phyloP scores from a whole-genome alignment of 768 basidiomycete genomes.

The Amanita phalloides region DNA sequence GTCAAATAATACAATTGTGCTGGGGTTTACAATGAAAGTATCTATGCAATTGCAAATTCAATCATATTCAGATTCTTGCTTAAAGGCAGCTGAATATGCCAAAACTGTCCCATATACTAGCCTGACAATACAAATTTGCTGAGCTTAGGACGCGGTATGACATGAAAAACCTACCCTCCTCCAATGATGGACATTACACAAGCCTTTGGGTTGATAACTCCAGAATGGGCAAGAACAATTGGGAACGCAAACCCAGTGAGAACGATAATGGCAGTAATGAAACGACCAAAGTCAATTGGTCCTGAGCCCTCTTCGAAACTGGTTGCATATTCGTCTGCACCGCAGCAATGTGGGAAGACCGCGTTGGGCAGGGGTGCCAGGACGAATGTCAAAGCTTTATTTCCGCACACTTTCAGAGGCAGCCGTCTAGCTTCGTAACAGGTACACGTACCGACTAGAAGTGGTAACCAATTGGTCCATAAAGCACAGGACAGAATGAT shows the following conservation, averaged over 20 bases:
- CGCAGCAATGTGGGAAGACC: conserved; percentile 78
- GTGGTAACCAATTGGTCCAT: conserved; percentile 93
- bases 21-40: not conserved
- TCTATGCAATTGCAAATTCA: conserved; percentile 17
- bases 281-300: conserved; percentile 85
- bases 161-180: conserved; percentile 54
- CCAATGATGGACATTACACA: conserved; percentile 93
- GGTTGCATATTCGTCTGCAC: conserved; percentile 76
- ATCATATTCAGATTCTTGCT: conserved; percentile 75
- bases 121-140: conserved; percentile 20
- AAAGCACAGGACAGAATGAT: conserved; percentile 96
- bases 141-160: not conserved
- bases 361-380: conserved; percentile 94
- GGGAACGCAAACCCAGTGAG: conserved; percentile 92
- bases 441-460: conserved; percentile 78
- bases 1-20: conserved; percentile 9
- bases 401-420: not conserved
- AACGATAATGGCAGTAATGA: conserved; percentile 84
- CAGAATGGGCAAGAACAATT: conserved; percentile 84
- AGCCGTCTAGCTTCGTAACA: not conserved
- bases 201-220: conserved; percentile 74
- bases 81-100: conserved; percentile 79
- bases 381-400: conserved; percentile 82
- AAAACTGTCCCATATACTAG: conserved; percentile 88
- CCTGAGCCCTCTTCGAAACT: conserved; percentile 56